These are phyloP conservation scores for Alternaria atra DNA, from an alignment of 2,329 filamentous ascomycete genomes.

Conservation along the genomic window DNA sequence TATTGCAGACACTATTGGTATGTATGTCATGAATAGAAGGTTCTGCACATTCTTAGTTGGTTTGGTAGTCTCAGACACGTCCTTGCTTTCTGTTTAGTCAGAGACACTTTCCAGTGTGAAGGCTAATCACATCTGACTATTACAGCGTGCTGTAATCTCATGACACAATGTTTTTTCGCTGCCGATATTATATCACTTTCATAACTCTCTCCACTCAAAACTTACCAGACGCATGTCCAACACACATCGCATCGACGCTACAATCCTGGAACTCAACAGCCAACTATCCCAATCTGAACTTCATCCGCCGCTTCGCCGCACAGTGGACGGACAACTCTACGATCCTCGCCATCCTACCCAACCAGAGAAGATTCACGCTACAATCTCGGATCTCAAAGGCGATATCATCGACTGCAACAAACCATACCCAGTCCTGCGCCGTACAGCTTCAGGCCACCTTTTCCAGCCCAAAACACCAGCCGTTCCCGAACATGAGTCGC, in stretches of 20 bases:
- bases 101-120: neutral
- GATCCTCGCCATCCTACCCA: neutral
- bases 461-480: neutral
- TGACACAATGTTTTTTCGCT: neutral
- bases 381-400: conserved; percentile 9
- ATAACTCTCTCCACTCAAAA: neutral
- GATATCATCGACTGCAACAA: neutral
- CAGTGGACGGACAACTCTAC: neutral
- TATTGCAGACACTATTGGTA: neutral
- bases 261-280: neutral
- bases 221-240: neutral
- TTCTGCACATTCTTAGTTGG: neutral
- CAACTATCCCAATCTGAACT: neutral
- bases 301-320: neutral
- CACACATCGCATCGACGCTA: neutral
- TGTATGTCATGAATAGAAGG: conserved; percentile 18
- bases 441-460: conserved; percentile 13
- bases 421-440: conserved; percentile 12
- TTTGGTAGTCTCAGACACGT: conserved; percentile 6
- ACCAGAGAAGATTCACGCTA: neutral
- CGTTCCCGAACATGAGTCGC: neutral
- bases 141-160: neutral
- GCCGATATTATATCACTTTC: neutral
- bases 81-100: neutral
- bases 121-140: neutral